Evolutionary conservation across 2,329 filamentous ascomycete species (phyloP).

Genomic region (Cordyceps pruinosa): DNA sequence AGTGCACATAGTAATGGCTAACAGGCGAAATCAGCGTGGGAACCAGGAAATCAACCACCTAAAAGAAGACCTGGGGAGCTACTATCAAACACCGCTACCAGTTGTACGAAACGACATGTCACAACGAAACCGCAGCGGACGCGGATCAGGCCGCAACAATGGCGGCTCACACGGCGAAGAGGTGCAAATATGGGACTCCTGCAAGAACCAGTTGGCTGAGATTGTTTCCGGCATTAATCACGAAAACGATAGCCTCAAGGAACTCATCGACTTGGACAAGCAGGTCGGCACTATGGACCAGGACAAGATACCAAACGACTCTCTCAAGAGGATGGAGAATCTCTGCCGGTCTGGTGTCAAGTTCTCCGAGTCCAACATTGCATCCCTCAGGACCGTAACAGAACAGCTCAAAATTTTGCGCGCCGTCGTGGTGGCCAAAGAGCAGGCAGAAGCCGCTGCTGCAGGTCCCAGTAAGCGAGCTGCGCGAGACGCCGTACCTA

Average conservation of each 20-base stretch:
- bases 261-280: constrained; percentile 35
- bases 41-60: constrained; percentile 11
- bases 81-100: constrained; percentile 4
- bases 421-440: constrained; percentile 37
- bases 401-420: constrained; percentile 37
- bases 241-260: constrained; percentile 34
- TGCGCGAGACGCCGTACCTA: constrained; percentile 18
- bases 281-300: constrained; percentile 32
- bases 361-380: constrained; percentile 31
- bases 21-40: constrained; percentile 12
- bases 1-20: constrained; percentile 13
- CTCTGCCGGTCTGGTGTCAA: constrained; percentile 37
- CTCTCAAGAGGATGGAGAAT: constrained; percentile 38
- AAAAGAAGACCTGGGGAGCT: constrained; percentile 12
- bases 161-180: constrained; percentile 37
- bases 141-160: constrained; percentile 38
- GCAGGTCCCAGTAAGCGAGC: constrained; percentile 25
- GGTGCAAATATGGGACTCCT: constrained; percentile 36
- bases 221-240: constrained; percentile 34
- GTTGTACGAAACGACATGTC: constrained; percentile 29
- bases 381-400: constrained; percentile 30
- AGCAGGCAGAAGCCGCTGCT: constrained; percentile 30
- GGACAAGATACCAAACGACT: constrained; percentile 30
- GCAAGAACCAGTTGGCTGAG: constrained; percentile 33
- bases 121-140: constrained; percentile 38